Conservation (phyloP, 2,329 filamentous ascomycete species). For the Diaporthe aspalathi region DNA sequence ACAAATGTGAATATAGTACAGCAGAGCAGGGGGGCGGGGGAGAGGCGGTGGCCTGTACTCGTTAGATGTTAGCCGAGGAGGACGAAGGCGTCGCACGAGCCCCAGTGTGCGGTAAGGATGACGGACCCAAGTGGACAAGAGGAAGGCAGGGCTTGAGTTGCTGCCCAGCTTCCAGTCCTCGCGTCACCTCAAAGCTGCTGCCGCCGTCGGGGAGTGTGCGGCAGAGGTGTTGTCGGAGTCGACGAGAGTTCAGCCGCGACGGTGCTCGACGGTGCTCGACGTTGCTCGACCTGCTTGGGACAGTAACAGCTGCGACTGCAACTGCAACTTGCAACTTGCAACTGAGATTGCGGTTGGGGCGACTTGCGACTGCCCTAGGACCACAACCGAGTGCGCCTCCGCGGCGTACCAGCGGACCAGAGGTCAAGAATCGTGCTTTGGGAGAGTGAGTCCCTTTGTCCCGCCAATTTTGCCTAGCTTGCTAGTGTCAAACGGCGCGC, state of each 20-base stretch:
- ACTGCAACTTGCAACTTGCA: not conserved
- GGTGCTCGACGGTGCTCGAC: not conserved
- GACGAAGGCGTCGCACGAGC: conserved; percentile 3
- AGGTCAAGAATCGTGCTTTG: conserved; percentile 16
- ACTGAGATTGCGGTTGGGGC: not conserved
- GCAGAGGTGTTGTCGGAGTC: not conserved
- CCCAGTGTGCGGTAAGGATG: not conserved
- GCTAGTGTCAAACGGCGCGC: conserved; percentile 30
- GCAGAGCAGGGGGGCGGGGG: not conserved
- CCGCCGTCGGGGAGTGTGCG: not conserved
- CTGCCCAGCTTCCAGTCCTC: not conserved
- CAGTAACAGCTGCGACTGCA: not conserved
- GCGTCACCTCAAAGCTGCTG: not conserved
- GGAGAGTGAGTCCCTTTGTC: conserved; percentile 23
- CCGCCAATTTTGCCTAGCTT: conserved; percentile 28
- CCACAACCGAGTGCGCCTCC: conserved; percentile 18
- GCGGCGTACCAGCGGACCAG: not conserved
- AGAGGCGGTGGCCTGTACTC: conserved; percentile 1
- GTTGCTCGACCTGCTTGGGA: too few relatives aligned
- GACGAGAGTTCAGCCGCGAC: conserved; percentile 9
- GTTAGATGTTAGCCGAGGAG: conserved; percentile 5
- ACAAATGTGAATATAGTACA: not conserved
- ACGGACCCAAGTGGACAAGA: not conserved
- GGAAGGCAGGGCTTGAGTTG: not conserved
- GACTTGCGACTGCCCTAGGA: not conserved